These are phyloP conservation scores for Tephrocybe sp. DNA, from an alignment of 768 basidiomycete species.

Conservation along the genomic window DNA sequence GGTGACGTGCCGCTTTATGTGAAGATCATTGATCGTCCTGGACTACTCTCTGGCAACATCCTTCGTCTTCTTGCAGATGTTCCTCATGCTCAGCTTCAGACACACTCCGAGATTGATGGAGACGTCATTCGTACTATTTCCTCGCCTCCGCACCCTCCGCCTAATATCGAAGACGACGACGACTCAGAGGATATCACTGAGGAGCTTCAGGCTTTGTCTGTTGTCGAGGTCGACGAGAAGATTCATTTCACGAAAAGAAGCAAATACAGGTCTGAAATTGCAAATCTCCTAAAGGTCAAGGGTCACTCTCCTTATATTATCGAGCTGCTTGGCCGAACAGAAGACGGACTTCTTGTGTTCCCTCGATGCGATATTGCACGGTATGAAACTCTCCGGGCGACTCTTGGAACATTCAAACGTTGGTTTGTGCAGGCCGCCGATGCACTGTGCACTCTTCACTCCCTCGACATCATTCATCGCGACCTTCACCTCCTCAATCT, in stretches of 20 bases:
- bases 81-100: too few relatives aligned
- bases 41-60: too few relatives aligned
- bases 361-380: neutral
- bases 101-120: too few relatives aligned
- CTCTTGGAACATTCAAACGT: neutral
- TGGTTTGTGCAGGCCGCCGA: conserved; percentile 1
- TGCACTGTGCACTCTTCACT: conserved; percentile 6
- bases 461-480: conserved; percentile 3
- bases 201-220: neutral
- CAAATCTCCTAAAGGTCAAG: conserved; percentile 7
- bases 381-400: neutral
- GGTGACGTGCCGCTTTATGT: too few relatives aligned
- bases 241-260: conserved; percentile 2
- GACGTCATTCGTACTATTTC: neutral
- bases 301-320: neutral
- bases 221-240: neutral
- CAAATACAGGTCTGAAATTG: neutral
- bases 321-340: conserved; percentile 3
- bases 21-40: too few relatives aligned
- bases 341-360: conserved; percentile 8
- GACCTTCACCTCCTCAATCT: conserved; percentile 1
- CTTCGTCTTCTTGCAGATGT: too few relatives aligned
- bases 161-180: neutral
- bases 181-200: neutral
- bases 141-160: neutral